These are phyloP conservation scores for Boletus vermiculosoides DNA, from an alignment of 768 basidiomycete genomes.

Conservation along the genomic window DNA sequence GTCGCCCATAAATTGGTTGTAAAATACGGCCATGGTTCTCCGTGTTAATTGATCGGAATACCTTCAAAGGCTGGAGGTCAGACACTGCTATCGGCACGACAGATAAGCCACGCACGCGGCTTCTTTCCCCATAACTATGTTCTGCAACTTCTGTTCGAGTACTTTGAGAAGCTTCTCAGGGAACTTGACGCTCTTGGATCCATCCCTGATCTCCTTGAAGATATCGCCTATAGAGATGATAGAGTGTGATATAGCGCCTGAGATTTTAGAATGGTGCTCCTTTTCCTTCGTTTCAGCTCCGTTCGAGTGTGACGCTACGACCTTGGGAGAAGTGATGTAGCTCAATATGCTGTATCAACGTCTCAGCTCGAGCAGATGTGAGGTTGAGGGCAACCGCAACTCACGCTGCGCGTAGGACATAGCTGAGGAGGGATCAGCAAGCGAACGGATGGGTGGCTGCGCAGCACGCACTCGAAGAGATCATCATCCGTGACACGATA, in stretches of 20 bases:
- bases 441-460: background rate
- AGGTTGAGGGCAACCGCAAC: slow-evolving; percentile 29
- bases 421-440: slow-evolving; percentile 44
- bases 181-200: slow-evolving; percentile 85
- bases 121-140: slow-evolving; percentile 93
- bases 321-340: slow-evolving; percentile 67
- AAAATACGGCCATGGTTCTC: slow-evolving; percentile 89
- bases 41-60: slow-evolving; percentile 90
- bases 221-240: slow-evolving; percentile 69
- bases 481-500: slow-evolving; percentile 83
- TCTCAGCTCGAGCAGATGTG: slow-evolving; percentile 6
- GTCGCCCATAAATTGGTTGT: slow-evolving; percentile 83
- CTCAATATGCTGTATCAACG: slow-evolving; percentile 56
- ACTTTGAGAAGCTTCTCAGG: slow-evolving; percentile 93
- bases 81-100: slow-evolving; percentile 1
- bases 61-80: slow-evolving; percentile 37
- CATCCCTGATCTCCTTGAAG: slow-evolving; percentile 75
- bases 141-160: slow-evolving; percentile 84
- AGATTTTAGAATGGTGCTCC: slow-evolving; percentile 67
- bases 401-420: slow-evolving; percentile 82
- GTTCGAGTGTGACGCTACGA: slow-evolving; percentile 29
- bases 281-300: slow-evolving; percentile 48
- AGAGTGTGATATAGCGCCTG: slow-evolving; percentile 56
- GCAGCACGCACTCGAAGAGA: slow-evolving; percentile 68
- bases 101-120: slow-evolving; percentile 58